Percentiles rank a stretch among this genome's conserved stretches.
These are phyloP conservation scores for Boletus vinaceobasis DNA, from an alignment of 768 basidiomycete species.

Conservation along the genomic window DNA sequence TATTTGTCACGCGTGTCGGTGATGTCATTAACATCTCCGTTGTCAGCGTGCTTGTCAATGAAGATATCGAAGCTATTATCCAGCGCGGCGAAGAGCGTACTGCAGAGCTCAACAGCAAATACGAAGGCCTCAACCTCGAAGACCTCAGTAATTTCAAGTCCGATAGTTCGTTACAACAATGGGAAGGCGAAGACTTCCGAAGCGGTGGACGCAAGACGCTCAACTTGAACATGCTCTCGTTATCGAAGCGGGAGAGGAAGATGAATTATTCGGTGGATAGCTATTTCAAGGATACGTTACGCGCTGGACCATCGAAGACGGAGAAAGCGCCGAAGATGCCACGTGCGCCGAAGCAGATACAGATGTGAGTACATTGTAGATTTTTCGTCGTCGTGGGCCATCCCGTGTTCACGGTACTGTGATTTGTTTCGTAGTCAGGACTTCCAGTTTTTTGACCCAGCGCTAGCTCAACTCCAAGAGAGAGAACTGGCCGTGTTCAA, in stretches of 20 bases:
- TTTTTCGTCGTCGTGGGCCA: not conserved
- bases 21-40: not conserved
- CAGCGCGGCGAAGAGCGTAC: constrained; percentile 88
- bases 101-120: constrained; percentile 82
- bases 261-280: constrained; percentile 92
- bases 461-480: constrained; percentile 79
- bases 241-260: constrained; percentile 93
- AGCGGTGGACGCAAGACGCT: constrained; percentile 70
- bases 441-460: constrained; percentile 93
- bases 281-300: constrained; percentile 92
- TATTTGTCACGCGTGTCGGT: not conserved
- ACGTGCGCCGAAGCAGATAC: constrained; percentile 83
- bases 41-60: constrained; percentile 68
- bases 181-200: constrained; percentile 95
- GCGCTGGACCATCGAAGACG: constrained; percentile 70
- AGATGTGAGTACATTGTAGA: constrained; percentile 52
- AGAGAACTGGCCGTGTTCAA: constrained; percentile 80
- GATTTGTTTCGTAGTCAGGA: constrained; percentile 59
- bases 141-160: constrained; percentile 97
- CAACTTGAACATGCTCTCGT: constrained; percentile 74
- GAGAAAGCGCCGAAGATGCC: constrained; percentile 83
- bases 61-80: constrained; percentile 94
- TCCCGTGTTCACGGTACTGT: not conserved
- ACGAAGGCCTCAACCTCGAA: constrained; percentile 88
- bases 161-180: constrained; percentile 85